phyloP scores from a whole-genome alignment of 805 yeast genomes.

The Yamadazyma takamatsuzukensis region DNA sequence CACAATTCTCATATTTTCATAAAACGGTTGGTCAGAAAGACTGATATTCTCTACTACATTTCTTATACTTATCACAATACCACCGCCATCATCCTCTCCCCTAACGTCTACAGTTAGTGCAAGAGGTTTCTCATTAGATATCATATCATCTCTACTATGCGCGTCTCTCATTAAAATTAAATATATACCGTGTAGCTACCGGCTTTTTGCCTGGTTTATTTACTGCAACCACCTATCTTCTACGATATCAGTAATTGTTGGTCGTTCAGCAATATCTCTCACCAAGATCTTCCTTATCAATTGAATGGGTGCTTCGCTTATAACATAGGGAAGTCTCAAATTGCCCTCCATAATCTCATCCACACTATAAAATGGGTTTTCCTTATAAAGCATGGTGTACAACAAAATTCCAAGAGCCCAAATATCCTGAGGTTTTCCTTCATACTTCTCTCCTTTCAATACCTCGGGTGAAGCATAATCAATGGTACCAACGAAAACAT shows the following conservation, averaged over 20 bases:
- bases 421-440: constrained; percentile 91
- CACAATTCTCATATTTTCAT: no score
- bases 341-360: constrained; percentile 95
- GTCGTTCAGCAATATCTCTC: constrained; percentile 65
- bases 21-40: no score
- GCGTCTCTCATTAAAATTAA: background rate
- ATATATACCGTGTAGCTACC: constrained; percentile 1
- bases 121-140: no score
- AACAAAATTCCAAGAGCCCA: constrained; percentile 95
- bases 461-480: constrained; percentile 99
- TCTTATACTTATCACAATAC: no score
- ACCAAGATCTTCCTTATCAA: constrained; percentile 64
- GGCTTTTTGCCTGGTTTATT: constrained; percentile 5
- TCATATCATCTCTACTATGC: no score
- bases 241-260: constrained; percentile 66
- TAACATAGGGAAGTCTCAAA: constrained; percentile 63
- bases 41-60: no score
- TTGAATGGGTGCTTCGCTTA: constrained; percentile 56
- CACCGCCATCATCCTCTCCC: no score
- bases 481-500: constrained; percentile 94
- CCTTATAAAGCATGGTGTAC: constrained; percentile 87
- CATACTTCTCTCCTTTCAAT: constrained; percentile 80
- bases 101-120: no score
- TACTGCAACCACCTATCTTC: constrained; percentile 60
- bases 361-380: constrained; percentile 92